Conservation (phyloP, 305 asterid species). For the Caryopteris hybrid region DNA sequence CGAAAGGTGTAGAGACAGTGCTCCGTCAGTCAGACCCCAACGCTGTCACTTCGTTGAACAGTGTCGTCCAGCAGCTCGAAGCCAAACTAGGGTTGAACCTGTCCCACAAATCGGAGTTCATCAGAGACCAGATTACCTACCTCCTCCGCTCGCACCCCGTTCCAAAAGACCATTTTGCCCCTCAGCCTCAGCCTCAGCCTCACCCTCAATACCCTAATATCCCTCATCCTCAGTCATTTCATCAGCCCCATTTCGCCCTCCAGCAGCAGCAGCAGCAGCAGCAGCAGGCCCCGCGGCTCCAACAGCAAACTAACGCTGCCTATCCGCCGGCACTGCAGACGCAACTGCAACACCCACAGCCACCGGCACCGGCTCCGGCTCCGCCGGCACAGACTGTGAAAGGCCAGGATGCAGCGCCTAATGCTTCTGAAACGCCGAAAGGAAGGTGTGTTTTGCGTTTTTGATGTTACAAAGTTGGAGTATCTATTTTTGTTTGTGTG, state of each 20-base stretch:
- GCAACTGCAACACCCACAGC: conserved; percentile 24
- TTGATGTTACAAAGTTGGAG: background rate
- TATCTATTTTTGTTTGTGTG: background rate
- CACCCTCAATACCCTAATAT: conserved; percentile 30
- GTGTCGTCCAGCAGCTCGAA: conserved; percentile 66
- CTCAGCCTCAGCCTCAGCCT: conserved; percentile 23
- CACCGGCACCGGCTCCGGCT: too few relatives aligned
- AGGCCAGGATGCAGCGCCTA: conserved; percentile 27
- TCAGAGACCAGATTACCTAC: conserved; percentile 52
- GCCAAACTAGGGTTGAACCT: conserved; percentile 61
- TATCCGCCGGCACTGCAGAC: conserved; percentile 25
- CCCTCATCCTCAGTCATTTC: conserved; percentile 31
- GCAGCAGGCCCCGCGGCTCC: conserved; percentile 19
- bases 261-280: conserved; percentile 34
- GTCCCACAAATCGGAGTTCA: conserved; percentile 59
- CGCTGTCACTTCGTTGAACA: conserved; percentile 58
- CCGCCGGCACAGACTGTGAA: too few relatives aligned
- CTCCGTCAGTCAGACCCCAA: conserved; percentile 64
- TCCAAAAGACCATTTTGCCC: conserved; percentile 43
- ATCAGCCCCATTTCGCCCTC: conserved; percentile 38
- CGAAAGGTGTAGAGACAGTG: conserved; percentile 50
- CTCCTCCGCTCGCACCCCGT: conserved; percentile 49
- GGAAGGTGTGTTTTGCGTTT: conserved; percentile 45
- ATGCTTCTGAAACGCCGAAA: conserved; percentile 44
- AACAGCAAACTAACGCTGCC: conserved; percentile 23